Conservation (phyloP, 2,329 filamentous ascomycete genomes). For the Rasamsonia emersonii region DNA sequence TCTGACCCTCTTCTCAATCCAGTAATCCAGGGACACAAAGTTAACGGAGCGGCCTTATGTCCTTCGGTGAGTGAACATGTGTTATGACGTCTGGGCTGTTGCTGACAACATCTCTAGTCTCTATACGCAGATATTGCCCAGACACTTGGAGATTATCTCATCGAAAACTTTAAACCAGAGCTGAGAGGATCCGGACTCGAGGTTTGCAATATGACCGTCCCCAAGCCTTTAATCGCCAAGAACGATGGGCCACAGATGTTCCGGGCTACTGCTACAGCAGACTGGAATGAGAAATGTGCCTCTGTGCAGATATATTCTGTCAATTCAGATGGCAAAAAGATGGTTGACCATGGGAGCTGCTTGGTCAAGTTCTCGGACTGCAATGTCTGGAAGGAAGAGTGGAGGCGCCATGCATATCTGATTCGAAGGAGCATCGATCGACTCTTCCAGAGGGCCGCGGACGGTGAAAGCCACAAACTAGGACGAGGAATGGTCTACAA, state of each 20-base stretch:
- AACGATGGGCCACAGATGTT: constrained; percentile 28
- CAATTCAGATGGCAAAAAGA: constrained; percentile 27
- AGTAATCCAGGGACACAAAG: constrained; percentile 29
- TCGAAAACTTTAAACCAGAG: constrained; percentile 24
- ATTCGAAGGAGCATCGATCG: constrained; percentile 12
- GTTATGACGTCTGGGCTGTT: too few relatives aligned
- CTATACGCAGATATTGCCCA: constrained; percentile 18
- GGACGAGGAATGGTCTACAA: constrained; percentile 16
- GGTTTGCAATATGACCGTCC: constrained; percentile 26
- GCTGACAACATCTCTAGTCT: too few relatives aligned
- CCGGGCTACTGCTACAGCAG: constrained; percentile 26
- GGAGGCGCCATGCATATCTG: constrained; percentile 14
- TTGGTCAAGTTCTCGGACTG: constrained; percentile 14
- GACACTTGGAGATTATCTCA: constrained; percentile 16
- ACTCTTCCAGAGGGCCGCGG: constrained; percentile 11
- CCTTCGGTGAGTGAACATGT: constrained; percentile 17
- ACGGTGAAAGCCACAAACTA: constrained; percentile 10
- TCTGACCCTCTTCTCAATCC: constrained; percentile 24
- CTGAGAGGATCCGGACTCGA: constrained; percentile 22
- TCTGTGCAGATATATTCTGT: constrained; percentile 29
- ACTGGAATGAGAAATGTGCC: constrained; percentile 25
- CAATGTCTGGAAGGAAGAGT: constrained; percentile 37
- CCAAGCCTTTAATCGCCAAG: constrained; percentile 49
- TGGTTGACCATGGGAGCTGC: constrained; percentile 6
- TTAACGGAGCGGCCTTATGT: constrained; percentile 14